Evolutionary conservation across 805 yeast species (phyloP), one percentile per base, ranked within the genome.

Genomic region (Yamadazyma philogaea): DNA sequence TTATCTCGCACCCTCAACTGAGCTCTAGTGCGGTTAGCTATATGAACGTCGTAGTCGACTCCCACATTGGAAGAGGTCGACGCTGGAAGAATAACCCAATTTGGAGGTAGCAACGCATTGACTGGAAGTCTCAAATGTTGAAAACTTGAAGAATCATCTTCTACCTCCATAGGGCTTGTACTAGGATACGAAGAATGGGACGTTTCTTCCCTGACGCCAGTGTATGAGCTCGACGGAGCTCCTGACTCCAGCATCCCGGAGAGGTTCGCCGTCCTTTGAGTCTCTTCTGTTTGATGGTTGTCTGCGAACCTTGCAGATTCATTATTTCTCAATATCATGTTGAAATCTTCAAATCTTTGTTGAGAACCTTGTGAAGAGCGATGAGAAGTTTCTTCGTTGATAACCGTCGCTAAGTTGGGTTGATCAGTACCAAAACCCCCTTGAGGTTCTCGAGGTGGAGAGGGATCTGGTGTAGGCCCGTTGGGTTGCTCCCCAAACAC

Each of bases 401-500:
- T 10, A 18, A 12, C 16, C 11, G 26, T 18, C 4, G 22, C n/a
- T 7, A 18, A 6, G 7, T 27, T 18, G 12, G 11, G 17, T 3
- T 14, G 37, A 24, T 11, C 24, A 14, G 37, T 24, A 14, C 16
- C 24, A 21, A 28, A 27, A 7, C 4, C 21, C 27, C 37, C 33
- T 11, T 12, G 30, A 20, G 41, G 41, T 18, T 30, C 39, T n/a
- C 12, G 18, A 30, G 33, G 7, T 11, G 22, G 26, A 7, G 15
- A 15, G 22, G 35, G 37, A 16, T 21, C 33, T n/a, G 28, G 40
- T 18, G 44, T 26, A 33, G 34, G 39, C 12, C n/a, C 30, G 15
- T 20, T 34, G 7, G 32, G 34, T 27, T 34, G 30, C 10, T 33
- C 41, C 11, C 44, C 54, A 46, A 70, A 69, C 6, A 88, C 95